Base-by-base conservation (phyloP, 768 basidiomycete species). In the Udeniomyces megalosporus region DNA sequence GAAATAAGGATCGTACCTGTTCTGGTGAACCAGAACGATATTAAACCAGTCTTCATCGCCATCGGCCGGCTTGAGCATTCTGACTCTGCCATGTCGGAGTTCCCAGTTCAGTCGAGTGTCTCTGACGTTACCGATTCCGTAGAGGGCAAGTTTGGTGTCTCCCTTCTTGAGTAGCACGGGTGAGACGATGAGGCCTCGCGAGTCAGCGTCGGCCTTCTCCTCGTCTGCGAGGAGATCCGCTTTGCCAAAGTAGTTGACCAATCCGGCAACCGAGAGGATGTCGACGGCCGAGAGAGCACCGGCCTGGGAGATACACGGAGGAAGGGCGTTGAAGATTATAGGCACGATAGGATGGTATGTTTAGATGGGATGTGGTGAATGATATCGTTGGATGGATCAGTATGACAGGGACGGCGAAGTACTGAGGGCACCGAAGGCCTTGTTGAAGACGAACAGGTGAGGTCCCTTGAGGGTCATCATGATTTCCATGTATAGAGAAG, bases 401-500 rank as follows among this genome's bases (percentile, higher is more conserved):
- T n/a, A n/a, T n/a, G n/a, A n/a, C n/a, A n/a, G n/a, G n/a, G n/a
- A n/a, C n/a, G n/a, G n/a, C n/a, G n/a, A n/a, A n/a, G 22, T 6
- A 45, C 29, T 35, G 38, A 22, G 44, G n/a, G 24, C 3, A 59
- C 24, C 2, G 47, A 28, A 54, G 24, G 12, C 14, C 54, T 28
- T 31, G 11, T 12, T 12, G 24, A 53, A n/a, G 11, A 75, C 87
- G 65, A 69, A 90, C 91, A 10, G 86, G 79, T 3, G 92, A 91
- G 24, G 90, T 84, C 22, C 95, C 95, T 75, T 97, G 95, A 35
- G 95, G 95, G 69, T 99, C 95, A 70, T 99, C 95, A 73, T 99
- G 95, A 70, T 99, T 99, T 47, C 95, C 95, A 70, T 99, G 95
- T 56, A 99, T 97, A 0, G 93, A 96, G 75, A 99, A 99, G 31